These are phyloP conservation scores for Herpotrichia juniperi DNA, from an alignment of 2,329 filamentous ascomycete species.

Conservation along the genomic window DNA sequence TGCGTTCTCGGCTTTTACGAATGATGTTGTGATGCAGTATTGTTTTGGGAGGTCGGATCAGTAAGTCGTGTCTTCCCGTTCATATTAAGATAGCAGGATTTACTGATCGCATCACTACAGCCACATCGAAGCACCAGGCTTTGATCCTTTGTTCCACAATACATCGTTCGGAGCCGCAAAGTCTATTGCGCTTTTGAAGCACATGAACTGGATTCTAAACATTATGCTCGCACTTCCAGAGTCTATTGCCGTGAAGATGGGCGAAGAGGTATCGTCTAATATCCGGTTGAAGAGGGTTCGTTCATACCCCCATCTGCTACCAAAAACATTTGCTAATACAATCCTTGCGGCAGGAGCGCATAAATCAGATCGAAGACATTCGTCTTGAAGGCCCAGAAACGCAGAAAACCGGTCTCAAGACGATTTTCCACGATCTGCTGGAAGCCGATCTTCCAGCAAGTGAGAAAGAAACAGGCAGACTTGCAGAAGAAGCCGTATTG, in stretches of 20 bases:
- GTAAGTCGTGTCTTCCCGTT: not conserved
- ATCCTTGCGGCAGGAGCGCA: constrained; percentile 5
- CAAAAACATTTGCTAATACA: not conserved
- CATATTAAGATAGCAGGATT: not conserved
- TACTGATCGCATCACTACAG: not conserved
- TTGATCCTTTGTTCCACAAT: constrained; percentile 13
- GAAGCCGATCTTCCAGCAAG: constrained; percentile 10
- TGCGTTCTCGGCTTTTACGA: constrained; percentile 33
- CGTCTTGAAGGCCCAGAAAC: not conserved
- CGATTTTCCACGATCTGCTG: constrained; percentile 16
- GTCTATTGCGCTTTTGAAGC: constrained; percentile 12
- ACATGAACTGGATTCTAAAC: constrained; percentile 15
- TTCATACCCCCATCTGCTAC: not conserved
- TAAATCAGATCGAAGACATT: constrained; percentile 13
- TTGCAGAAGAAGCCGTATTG: constrained; percentile 3
- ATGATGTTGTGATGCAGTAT: constrained; percentile 39
- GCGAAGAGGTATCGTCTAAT: constrained; percentile 11
- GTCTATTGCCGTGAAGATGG: constrained; percentile 12
- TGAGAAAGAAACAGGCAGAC: constrained; percentile 23
- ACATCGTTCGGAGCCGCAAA: constrained; percentile 13
- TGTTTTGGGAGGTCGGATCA: constrained; percentile 20
- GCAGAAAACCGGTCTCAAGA: constrained; percentile 1
- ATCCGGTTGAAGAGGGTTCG: constrained; percentile 10
- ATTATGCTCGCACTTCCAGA: constrained; percentile 16
- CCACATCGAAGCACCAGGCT: constrained; percentile 15